Evolutionary conservation across 345 rosid species (phyloP), one percentile per base, ranked within the genome.

Genomic region (Citrus reticulata): DNA sequence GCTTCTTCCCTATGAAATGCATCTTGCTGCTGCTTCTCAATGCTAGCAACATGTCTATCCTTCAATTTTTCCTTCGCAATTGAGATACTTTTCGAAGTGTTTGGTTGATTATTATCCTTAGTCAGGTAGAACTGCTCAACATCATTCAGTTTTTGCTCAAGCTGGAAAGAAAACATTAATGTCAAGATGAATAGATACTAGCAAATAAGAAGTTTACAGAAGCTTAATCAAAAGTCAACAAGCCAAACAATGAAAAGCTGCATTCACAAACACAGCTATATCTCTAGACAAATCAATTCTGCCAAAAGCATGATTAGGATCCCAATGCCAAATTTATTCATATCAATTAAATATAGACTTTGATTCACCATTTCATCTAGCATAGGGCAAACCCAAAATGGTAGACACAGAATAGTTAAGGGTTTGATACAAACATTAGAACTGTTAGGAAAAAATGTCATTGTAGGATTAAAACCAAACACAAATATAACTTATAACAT

Each of bases 91-190:
- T 86, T 88, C 1, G 84, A 78, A 68, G 46, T n/a, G 71, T 82
- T 86, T 61, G 77, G 80, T 73, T 89, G 89, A 65, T 74, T 85
- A 54, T 82, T 81, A 72, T 82, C 87, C 66, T 81, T 77, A 72
- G 51, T 77, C 76, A 61, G 34, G 86, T 83, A 93, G 78, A 83
- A 90, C 58, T 85, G 89, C 71, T 93, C 97, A 24, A 91, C 91
- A 59, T 86, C 86, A 55, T 79, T 85, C 49, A 91, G 90, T 75
- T 84, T 86, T 65, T 87, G 76, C 87, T 93, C 93, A 32, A 91
- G 88, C 95, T 93, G 86, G 85, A 84, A 14, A 34, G 37, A 27
- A 39, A 81, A 81, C 32, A 72, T 8, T 68, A 78, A 37, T 32
- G 9, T 9, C 29, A 78, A 35, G 63, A 24, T 7, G 49, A 63